These are phyloP conservation scores for Asclepias syriaca DNA, from an alignment of 257 asterid genomes.

Conservation along the genomic window DNA sequence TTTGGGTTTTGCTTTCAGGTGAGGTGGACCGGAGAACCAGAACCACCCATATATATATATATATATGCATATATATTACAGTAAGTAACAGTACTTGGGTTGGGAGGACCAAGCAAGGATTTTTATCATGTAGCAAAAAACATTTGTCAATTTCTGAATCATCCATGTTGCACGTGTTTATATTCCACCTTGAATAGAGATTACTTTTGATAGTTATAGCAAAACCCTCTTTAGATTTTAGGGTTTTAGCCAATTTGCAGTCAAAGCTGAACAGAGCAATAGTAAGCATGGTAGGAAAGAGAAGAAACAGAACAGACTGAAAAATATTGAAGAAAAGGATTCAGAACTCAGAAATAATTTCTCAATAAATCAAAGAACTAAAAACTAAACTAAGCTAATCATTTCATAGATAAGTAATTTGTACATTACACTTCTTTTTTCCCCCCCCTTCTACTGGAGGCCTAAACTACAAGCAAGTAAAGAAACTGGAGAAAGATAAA, in stretches of 20 bases:
- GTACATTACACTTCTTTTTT: slow-evolving; percentile 12
- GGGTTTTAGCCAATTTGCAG: neutral
- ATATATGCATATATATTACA: neutral
- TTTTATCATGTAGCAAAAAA: too few relatives aligned
- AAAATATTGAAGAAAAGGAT: slow-evolving; percentile 7
- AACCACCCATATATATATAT: too few relatives aligned
- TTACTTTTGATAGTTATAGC: neutral
- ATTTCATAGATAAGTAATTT: slow-evolving; percentile 19
- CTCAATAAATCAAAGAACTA: slow-evolving; percentile 21
- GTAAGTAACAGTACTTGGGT: slow-evolving; percentile 19
- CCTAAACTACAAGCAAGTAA: neutral
- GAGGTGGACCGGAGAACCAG: neutral
- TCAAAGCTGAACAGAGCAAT: neutral
- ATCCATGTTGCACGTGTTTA: neutral
- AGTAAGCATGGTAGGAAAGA: neutral
- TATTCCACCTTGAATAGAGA: too few relatives aligned
- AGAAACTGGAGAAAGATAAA: neutral
- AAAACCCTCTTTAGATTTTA: neutral
- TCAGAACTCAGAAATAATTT: slow-evolving; percentile 7
- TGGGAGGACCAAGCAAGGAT: too few relatives aligned
- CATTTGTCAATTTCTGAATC: neutral
- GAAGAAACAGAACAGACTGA: slow-evolving; percentile 1
- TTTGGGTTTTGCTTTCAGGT: slow-evolving; percentile 22
- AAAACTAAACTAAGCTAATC: slow-evolving; percentile 14
- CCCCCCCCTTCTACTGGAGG: neutral